These are phyloP conservation scores for Zymoseptoria pseudotritici DNA, from an alignment of 2,329 filamentous ascomycete genomes.

Conservation along the genomic window DNA sequence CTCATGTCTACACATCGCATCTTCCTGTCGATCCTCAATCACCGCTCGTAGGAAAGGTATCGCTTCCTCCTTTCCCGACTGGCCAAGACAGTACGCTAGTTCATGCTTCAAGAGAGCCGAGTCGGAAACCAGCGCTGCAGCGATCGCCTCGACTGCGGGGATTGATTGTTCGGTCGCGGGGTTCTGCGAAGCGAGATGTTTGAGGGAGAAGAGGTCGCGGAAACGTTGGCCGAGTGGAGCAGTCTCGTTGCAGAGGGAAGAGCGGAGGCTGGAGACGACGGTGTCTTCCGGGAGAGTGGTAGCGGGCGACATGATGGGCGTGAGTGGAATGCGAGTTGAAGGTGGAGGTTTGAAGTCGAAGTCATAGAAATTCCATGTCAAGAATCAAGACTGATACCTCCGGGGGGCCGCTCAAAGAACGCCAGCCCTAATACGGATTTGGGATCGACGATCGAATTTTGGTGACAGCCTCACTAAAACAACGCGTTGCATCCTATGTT, in stretches of 20 bases:
- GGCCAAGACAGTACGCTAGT: slow-evolving; percentile 91
- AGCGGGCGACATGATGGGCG: slow-evolving; percentile 7
- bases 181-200: slow-evolving; percentile 72
- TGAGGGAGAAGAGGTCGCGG: slow-evolving; percentile 93
- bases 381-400: neutral
- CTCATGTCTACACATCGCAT: slow-evolving; percentile 93
- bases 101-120: slow-evolving; percentile 94
- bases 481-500: too few species aligned
- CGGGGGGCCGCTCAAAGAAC: too few species aligned
- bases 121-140: slow-evolving; percentile 73
- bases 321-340: neutral
- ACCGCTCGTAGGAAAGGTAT: slow-evolving; percentile 66
- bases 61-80: slow-evolving; percentile 71
- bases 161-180: slow-evolving; percentile 51
- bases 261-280: slow-evolving; percentile 59
- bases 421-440: too few species aligned
- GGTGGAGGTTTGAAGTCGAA: neutral
- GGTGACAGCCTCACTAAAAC: too few species aligned
- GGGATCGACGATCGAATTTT: too few species aligned
- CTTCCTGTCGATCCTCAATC: slow-evolving; percentile 70
- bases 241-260: slow-evolving; percentile 70
- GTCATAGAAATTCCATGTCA: neutral
- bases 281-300: slow-evolving; percentile 21
- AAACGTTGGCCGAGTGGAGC: slow-evolving; percentile 83
- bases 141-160: slow-evolving; percentile 70